Conservation (phyloP, 2,329 filamentous ascomycete species). For the Ophiostoma triangulosporum region DNA sequence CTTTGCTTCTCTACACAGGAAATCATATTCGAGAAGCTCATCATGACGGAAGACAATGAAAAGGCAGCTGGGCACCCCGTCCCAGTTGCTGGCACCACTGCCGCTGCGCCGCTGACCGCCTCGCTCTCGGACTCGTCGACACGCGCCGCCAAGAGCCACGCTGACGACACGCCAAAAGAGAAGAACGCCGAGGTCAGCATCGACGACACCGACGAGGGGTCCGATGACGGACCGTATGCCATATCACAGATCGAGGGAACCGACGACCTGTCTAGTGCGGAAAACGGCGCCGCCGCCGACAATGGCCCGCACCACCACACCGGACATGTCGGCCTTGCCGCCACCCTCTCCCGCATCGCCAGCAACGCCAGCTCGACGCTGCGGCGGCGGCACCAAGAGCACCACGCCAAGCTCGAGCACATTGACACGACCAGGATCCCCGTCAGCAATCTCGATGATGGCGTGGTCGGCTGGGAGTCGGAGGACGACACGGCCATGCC, state of each 20-base stretch:
- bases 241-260: background rate
- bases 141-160: background rate
- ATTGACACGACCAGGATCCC: slow-evolving; percentile 23
- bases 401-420: background rate
- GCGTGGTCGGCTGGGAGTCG: slow-evolving; percentile 47
- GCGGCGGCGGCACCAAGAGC: background rate
- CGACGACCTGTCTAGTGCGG: background rate
- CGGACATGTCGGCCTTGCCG: background rate
- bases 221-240: background rate
- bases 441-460: slow-evolving; percentile 34
- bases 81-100: background rate
- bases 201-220: background rate
- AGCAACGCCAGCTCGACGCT: slow-evolving; percentile 10
- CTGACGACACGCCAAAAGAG: background rate
- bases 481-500: slow-evolving; percentile 45
- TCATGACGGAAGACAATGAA: background rate
- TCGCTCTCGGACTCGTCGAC: background rate
- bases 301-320: background rate
- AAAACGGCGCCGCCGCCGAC: background rate
- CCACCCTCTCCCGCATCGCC: slow-evolving; percentile 11
- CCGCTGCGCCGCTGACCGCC: background rate
- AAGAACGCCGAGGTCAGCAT: background rate
- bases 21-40: background rate
- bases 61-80: background rate
- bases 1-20: background rate